These are phyloP conservation scores for Rutidosis leptorrhynchoides DNA, from an alignment of 129 eudicot genomes.

Conservation along the genomic window DNA sequence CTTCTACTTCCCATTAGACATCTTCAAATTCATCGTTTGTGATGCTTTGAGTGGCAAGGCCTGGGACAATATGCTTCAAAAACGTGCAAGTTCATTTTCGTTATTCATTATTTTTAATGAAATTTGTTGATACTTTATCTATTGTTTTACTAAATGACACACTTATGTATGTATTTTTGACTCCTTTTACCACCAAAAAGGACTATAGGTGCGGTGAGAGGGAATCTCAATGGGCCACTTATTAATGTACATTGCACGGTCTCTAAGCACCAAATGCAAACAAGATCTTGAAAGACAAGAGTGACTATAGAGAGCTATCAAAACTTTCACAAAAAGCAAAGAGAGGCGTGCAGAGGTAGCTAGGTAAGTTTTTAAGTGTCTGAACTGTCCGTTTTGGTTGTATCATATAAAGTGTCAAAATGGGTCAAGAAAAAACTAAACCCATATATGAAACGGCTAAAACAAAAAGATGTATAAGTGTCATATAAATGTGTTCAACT, in stretches of 20 bases:
- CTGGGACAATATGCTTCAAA: conserved; percentile 59
- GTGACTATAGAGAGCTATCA: too few relatives aligned
- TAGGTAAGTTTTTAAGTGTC: too few relatives aligned
- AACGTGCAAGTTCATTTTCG: conserved; percentile 35
- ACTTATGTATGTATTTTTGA: conserved; percentile 17
- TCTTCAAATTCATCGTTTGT: too few relatives aligned
- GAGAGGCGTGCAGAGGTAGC: too few relatives aligned
- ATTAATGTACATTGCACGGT: conserved; percentile 49
- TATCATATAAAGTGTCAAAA: too few relatives aligned
- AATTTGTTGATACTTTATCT: neutral
- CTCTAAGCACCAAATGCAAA: too few relatives aligned
- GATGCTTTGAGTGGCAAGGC: too few relatives aligned
- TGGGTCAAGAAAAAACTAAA: too few relatives aligned
- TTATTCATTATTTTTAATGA: neutral
- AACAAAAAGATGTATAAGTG: neutral
- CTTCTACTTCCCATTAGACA: conserved; percentile 57
- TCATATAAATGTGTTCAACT: neutral
- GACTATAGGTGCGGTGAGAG: conserved; percentile 45
- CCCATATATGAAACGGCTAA: too few relatives aligned
- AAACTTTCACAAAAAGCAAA: too few relatives aligned
- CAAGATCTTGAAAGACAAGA: too few relatives aligned
- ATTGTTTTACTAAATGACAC: neutral
- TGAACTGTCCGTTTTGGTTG: neutral
- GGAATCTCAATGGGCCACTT: conserved; percentile 49
- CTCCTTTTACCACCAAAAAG: conserved; percentile 45